These are phyloP conservation scores for Pichia heedii DNA, from an alignment of 805 yeast genomes.

Conservation along the genomic window DNA sequence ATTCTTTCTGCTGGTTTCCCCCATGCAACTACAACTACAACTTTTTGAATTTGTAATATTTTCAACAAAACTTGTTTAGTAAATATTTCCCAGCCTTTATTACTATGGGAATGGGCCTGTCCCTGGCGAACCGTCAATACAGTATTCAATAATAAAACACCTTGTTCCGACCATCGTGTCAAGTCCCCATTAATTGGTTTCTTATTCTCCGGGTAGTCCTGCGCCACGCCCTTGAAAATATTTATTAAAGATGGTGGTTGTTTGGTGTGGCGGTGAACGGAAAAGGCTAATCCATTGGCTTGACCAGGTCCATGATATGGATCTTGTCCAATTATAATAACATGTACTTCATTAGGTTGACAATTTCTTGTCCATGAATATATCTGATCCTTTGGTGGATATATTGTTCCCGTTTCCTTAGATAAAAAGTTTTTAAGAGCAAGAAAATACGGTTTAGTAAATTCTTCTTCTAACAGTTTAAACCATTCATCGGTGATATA, in stretches of 20 bases:
- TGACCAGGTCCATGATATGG: conserved; percentile 91
- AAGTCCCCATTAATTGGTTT: conserved; percentile 60
- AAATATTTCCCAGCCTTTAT: conserved; percentile 86
- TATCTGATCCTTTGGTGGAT: conserved; percentile 70
- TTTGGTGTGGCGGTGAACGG: conserved; percentile 71
- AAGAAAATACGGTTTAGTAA: conserved; percentile 80
- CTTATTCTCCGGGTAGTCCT: conserved; percentile 60
- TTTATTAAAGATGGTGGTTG: conserved; percentile 86
- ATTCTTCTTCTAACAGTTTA: conserved; percentile 51
- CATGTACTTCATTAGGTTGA: conserved; percentile 63
- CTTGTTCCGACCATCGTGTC: conserved; percentile 77
- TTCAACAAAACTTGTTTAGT: conserved; percentile 61
- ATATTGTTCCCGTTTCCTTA: conserved; percentile 43
- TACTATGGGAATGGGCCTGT: conserved; percentile 85
- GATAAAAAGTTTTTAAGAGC: conserved; percentile 56
- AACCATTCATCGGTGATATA: conserved; percentile 79
- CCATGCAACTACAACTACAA: conserved; percentile 65
- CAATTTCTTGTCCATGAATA: conserved; percentile 91
- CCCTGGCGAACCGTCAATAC: conserved; percentile 89
- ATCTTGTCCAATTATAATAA: conserved; percentile 87
- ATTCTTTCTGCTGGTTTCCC: conserved; percentile 37
- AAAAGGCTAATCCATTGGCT: conserved; percentile 95
- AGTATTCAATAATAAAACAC: conserved; percentile 81
- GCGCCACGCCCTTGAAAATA: conserved; percentile 68
- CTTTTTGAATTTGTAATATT: conserved; percentile 21